These are phyloP conservation scores for Calendula officinalis DNA, from an alignment of 129 eudicot genomes.

Conservation along the genomic window DNA sequence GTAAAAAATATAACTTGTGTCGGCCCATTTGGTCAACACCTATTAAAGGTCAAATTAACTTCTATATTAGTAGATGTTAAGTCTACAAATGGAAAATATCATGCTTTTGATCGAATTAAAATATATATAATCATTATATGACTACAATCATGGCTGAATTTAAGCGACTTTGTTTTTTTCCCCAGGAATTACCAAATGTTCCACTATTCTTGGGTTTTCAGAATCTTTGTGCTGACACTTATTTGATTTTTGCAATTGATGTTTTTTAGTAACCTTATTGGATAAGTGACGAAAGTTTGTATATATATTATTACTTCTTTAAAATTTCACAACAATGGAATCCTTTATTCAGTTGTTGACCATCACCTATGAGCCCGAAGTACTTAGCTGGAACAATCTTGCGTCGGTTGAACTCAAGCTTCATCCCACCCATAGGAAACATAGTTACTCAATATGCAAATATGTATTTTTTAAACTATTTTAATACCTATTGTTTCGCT, in stretches of 20 bases:
- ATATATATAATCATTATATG: slow-evolving; percentile 80
- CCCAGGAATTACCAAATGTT: slow-evolving; percentile 96
- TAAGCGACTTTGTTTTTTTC: slow-evolving; percentile 32
- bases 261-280: too few relatives aligned
- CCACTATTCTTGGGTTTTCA: slow-evolving; percentile 92
- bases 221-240: slow-evolving; percentile 83
- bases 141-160: background rate
- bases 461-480: too few relatives aligned
- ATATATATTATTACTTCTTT: too few relatives aligned
- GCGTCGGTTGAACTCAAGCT: slow-evolving; percentile 45
- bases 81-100: slow-evolving; percentile 66
- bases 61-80: slow-evolving; percentile 74
- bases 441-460: too few relatives aligned
- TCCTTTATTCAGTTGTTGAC: slow-evolving; percentile 42
- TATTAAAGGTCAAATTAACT: slow-evolving; percentile 86
- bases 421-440: too few relatives aligned
- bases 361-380: slow-evolving; percentile 54
- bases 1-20: slow-evolving; percentile 87
- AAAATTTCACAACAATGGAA: too few relatives aligned
- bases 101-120: slow-evolving; percentile 80
- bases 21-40: slow-evolving; percentile 99
- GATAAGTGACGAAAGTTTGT: too few relatives aligned
- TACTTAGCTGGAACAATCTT: slow-evolving; percentile 61
- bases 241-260: slow-evolving; percentile 97
- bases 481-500: too few relatives aligned